These are phyloP conservation scores for Aspergillus tubingensis DNA, from an alignment of 2,329 filamentous ascomycete species.

Conservation along the genomic window DNA sequence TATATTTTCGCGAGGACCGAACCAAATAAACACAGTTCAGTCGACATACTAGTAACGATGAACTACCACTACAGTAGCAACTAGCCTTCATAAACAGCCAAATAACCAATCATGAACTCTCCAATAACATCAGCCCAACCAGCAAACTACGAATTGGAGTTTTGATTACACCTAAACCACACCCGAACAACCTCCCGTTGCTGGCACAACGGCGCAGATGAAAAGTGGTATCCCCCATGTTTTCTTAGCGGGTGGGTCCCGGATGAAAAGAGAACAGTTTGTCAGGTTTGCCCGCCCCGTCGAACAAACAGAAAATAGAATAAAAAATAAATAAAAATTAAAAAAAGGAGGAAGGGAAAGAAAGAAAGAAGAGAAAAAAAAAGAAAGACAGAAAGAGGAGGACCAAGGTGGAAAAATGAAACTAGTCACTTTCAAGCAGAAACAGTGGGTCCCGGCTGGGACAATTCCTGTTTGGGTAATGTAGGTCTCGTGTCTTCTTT, in stretches of 20 bases:
- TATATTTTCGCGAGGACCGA: too few species aligned
- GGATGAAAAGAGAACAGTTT: background rate
- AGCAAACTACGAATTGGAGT: background rate
- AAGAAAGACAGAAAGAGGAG: background rate
- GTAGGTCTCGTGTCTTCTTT: slow-evolving; percentile 7
- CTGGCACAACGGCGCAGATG: background rate
- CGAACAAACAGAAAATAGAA: background rate
- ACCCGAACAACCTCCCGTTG: background rate
- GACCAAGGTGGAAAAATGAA: background rate
- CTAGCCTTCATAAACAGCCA: background rate
- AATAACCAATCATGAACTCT: background rate
- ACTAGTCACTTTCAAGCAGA: background rate
- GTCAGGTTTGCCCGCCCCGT: slow-evolving; percentile 6
- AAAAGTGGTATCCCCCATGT: slow-evolving; percentile 15
- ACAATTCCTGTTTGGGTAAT: slow-evolving; percentile 1
- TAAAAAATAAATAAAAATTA: background rate
- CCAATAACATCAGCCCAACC: background rate
- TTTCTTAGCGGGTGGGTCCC: slow-evolving; percentile 16
- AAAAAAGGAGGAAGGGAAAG: slow-evolving; percentile 6
- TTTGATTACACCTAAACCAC: background rate
- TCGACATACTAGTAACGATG: too few species aligned
- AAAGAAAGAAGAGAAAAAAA: background rate
- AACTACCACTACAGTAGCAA: too few species aligned
- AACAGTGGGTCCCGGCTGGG: slow-evolving; percentile 11
- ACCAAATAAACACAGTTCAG: too few species aligned